These are phyloP conservation scores for Chaetomiaceae sp. DNA, from an alignment of 2,329 filamentous ascomycete species.

Conservation along the genomic window DNA sequence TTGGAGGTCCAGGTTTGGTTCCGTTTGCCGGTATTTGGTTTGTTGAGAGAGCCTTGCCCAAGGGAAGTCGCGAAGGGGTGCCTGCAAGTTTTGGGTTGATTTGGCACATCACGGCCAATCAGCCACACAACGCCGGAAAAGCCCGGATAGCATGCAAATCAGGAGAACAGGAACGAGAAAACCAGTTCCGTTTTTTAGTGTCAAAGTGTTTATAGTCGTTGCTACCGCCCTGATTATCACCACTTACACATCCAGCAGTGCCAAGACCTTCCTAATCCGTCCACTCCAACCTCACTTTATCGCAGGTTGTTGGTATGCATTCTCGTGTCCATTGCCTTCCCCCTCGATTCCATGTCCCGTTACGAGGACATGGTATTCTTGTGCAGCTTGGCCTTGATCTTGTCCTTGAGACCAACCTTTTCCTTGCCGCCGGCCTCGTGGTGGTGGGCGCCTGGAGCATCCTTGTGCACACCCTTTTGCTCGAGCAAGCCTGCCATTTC, in stretches of 20 bases:
- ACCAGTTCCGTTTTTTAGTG: too few relatives aligned
- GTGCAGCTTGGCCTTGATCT: slow-evolving; percentile 68
- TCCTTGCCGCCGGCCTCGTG: slow-evolving; percentile 27
- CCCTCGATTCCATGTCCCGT: neutral
- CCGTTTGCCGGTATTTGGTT: too few relatives aligned
- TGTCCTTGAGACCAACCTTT: slow-evolving; percentile 50
- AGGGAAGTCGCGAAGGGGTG: too few relatives aligned
- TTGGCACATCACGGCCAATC: too few relatives aligned
- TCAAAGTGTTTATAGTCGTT: too few relatives aligned
- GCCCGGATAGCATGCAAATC: too few relatives aligned
- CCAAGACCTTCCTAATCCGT: slow-evolving; percentile 8
- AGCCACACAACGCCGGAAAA: too few relatives aligned
- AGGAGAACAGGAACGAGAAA: too few relatives aligned
- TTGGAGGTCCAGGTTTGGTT: too few relatives aligned
- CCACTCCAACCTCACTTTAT: neutral
- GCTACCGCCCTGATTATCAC: neutral
- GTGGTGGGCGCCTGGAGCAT: neutral
- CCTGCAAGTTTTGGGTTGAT: too few relatives aligned
- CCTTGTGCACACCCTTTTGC: slow-evolving; percentile 44
- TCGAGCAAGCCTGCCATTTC: slow-evolving; percentile 45
- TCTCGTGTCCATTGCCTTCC: neutral
- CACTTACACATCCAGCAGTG: neutral
- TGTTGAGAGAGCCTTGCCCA: too few relatives aligned
- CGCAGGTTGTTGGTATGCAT: neutral
- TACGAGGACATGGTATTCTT: slow-evolving; percentile 32